Base-by-base conservation (phyloP, 2,329 filamentous ascomycete species). In the Alternaria ventricosa region DNA sequence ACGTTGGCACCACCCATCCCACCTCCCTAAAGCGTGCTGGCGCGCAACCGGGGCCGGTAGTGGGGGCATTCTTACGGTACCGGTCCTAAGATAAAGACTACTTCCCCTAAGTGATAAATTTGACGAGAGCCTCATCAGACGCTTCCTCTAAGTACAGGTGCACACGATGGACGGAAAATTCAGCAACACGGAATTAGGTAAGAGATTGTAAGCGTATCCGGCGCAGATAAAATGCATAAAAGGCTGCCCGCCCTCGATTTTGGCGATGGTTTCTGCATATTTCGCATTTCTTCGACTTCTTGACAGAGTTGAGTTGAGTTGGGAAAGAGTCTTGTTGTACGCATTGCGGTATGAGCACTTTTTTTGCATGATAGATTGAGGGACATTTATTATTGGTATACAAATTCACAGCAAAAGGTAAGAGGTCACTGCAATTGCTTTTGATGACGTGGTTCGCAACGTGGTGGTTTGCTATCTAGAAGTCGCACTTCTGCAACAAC, bases 131-230 rank as follows among this genome's bases (percentile, higher is more conserved):
- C 59, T 69, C 65, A 68, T 63, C 62, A 64, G 47, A n/a, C 60
- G 47, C 55, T 73, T 77, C 75, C 72, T 65, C 62, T 77, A 78
- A 78, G 74, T 75, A 73, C 72, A 78, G 69, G 66, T 75, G 43
- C 62, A 73, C 67, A 68, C 75, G 75, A 71, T 65, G 70, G 47
- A 27, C 63, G 50, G 61, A 75, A 71, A 71, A 68, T 64, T 71
- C 68, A 61, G 62, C 66, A 57, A 61, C 60, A 65, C 46, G 46
- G 50, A 74, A 77, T 79, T 78, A 79, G 75, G 73, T 79, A 79
- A 79, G 69, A 76, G 45, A 63, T 68, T 68, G 68, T 70, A 67
- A 69, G 59, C 49, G 65, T 36, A 51, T 50, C 64, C 65, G 60
- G 41, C 36, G 36, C 36, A 71, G 69, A 77, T 75, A 77, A 76